Evolutionary conservation across 345 rosid genomes (phyloP).

Genomic region (Aethionema arabicum): DNA sequence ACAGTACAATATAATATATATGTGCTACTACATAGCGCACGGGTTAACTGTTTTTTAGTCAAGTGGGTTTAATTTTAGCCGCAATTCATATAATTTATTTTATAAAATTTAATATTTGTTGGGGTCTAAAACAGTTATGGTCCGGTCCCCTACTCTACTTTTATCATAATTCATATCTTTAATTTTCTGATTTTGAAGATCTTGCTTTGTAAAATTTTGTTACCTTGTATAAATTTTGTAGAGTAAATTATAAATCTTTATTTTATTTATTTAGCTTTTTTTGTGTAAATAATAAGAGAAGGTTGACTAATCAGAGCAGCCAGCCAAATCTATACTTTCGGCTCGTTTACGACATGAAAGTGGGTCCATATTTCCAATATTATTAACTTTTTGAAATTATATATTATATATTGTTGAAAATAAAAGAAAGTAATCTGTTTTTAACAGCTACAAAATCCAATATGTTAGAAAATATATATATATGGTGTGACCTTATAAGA

Average conservation of each 20-base stretch:
- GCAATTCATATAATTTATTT: slow-evolving; percentile 22
- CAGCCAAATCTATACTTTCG: no score
- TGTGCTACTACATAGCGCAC: no score
- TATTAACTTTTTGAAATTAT: no score
- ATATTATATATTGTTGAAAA: no score
- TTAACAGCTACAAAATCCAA: no score
- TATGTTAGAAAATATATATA: no score
- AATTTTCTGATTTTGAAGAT: slow-evolving; percentile 20
- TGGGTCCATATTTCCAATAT: slow-evolving; percentile 8
- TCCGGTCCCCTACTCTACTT: slow-evolving; percentile 23
- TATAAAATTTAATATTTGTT: background rate
- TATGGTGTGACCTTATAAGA: no score
- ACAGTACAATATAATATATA: no score
- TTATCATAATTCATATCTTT: slow-evolving; percentile 30
- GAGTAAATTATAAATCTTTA: slow-evolving; percentile 10
- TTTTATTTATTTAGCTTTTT: slow-evolving; percentile 7
- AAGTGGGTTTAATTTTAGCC: slow-evolving; percentile 8
- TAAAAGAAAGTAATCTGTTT: no score
- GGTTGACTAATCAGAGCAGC: slow-evolving; percentile 27
- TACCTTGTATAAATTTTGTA: slow-evolving; percentile 27
- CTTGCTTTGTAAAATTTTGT: slow-evolving; percentile 23
- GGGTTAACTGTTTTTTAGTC: no score
- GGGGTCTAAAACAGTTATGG: slow-evolving; percentile 24
- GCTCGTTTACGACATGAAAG: background rate
- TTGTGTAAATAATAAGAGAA: slow-evolving; percentile 11